Evolutionary conservation across 2,329 filamentous ascomycete genomes (phyloP).

Genomic region (Nemania sp.): DNA sequence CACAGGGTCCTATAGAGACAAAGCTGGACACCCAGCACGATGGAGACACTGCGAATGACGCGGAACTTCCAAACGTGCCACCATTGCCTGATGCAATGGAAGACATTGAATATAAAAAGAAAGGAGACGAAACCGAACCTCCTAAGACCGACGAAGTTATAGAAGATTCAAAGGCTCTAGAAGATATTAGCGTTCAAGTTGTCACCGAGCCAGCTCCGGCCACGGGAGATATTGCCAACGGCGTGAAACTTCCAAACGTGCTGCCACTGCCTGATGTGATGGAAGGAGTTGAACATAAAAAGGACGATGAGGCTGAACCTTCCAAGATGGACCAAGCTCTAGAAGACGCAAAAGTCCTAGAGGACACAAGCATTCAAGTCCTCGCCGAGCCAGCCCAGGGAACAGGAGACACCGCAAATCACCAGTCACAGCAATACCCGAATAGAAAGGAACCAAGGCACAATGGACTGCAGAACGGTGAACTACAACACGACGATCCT

Average conservation of each 20-base stretch:
- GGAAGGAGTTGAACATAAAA: too few relatives aligned
- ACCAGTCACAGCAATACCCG: background rate
- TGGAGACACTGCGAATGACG: background rate
- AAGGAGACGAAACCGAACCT: background rate
- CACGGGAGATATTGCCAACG: too few relatives aligned
- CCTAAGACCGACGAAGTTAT: background rate
- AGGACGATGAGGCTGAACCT: too few relatives aligned
- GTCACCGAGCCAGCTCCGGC: too few relatives aligned
- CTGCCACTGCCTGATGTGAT: too few relatives aligned
- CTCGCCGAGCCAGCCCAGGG: background rate
- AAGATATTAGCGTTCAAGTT: too few relatives aligned
- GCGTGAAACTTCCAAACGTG: too few relatives aligned
- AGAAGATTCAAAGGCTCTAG: too few relatives aligned
- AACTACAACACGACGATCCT: too few relatives aligned
- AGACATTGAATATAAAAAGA: background rate
- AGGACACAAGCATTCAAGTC: background rate
- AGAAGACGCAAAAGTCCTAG: background rate
- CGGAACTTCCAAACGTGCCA: background rate
- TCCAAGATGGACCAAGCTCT: too few relatives aligned
- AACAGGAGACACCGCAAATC: background rate
- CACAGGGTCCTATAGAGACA: background rate
- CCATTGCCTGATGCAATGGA: constrained; percentile 2
- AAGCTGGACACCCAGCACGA: background rate
- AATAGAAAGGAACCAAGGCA: too few relatives aligned
- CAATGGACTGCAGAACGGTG: too few relatives aligned